Conservation (phyloP, 805 yeast genomes). For the Hemisphaericaspora nanyangensis region DNA sequence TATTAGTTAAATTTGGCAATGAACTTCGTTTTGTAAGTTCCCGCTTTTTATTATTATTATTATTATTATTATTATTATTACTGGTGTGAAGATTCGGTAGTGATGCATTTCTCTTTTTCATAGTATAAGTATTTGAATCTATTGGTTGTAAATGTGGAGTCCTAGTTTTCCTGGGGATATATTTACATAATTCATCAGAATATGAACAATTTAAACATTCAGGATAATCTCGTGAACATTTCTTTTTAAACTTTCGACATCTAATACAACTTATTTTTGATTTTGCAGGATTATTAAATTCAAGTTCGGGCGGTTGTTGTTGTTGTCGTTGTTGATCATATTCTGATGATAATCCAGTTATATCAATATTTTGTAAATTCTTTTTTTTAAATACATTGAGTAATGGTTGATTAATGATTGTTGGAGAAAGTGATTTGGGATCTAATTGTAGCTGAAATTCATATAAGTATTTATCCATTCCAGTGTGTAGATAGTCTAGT, state of each 20-base stretch:
- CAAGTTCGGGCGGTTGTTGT: slow-evolving; percentile 15
- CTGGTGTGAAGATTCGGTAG: neutral
- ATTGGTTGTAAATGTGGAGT: neutral
- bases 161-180: slow-evolving; percentile 18
- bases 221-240: slow-evolving; percentile 27
- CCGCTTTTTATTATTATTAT: too few relatives aligned
- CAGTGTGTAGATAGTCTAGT: too few relatives aligned
- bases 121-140: slow-evolving; percentile 1
- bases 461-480: slow-evolving; percentile 17
- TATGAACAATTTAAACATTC: slow-evolving; percentile 27
- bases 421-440: neutral
- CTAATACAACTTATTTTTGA: slow-evolving; percentile 26
- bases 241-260: slow-evolving; percentile 29
- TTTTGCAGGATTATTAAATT: slow-evolving; percentile 15
- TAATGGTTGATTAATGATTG: neutral
- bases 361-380: slow-evolving; percentile 9
- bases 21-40: neutral
- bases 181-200: slow-evolving; percentile 28
- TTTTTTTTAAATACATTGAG: slow-evolving; percentile 29
- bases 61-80: too few relatives aligned
- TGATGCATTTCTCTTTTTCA: neutral
- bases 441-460: slow-evolving; percentile 17
- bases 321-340: neutral
- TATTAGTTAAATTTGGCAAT: neutral
- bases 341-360: neutral